Base-by-base conservation (phyloP, 805 yeast genomes). In the Teunomyces panamensis region DNA sequence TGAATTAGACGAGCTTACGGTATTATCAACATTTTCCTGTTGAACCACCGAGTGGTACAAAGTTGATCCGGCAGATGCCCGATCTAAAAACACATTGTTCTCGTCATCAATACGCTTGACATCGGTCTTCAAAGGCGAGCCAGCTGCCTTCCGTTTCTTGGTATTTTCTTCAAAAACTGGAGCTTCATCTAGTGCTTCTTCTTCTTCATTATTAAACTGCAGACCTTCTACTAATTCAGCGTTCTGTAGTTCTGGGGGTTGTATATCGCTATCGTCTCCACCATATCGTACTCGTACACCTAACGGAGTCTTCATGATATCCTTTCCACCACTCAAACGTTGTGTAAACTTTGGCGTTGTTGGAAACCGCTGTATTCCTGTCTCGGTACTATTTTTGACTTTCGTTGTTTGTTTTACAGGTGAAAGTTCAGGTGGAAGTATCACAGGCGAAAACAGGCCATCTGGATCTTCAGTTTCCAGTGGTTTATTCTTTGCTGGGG, bases 1-100 rank as follows among this genome's bases (percentile, higher is more conserved):
- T 9, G 69, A 64, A 36, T 58, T 54, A 1, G 62, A 51, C 13
- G 53, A 56, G 39, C 36, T 49, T 5, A 44, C 49, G n/a, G 61
- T 51, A 26, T 50, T 55, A 0, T 58, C 63, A 11, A 39, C 47
- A 17, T 45, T 48, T 5, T 35, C 46, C n/a, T 43, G 37, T n/a
- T 44, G 43, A 14, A 50, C 46, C 13, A 67, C 39, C 10, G 71
- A 63, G 49, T 67, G 73, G 52, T 65, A 68, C 14, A 65, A 50
- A 1, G 74, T 68, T 5, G 69, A 59, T n/a, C 56, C 59, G 10
- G 55, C 58, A 3, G 67, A 58, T 36, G 47, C 54, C 24, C 49
- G 51, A 24, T 69, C 74, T 45, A 69, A 54, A 47, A 71, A 70
- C 10, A 70, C 69, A 47, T 70, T 69, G 20, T 62, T 65, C 27